Evolutionary conservation across 805 yeast genomes (phyloP), one percentile per base, ranked within the genome.

Genomic region (Saccharomycodes ludwigii): DNA sequence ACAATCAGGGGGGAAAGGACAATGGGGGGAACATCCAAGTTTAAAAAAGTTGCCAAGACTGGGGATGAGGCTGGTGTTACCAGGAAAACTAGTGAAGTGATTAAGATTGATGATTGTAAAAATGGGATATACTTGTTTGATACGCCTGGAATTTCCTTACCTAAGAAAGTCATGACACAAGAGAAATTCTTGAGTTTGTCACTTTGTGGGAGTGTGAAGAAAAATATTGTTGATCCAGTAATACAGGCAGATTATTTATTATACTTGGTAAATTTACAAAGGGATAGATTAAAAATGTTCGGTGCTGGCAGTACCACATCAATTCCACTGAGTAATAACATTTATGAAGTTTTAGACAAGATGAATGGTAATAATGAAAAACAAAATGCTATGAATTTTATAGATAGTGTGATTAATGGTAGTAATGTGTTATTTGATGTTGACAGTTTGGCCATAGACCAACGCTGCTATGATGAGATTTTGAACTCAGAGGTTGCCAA

Each of bases 51-150:
- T 1, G 95, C 95, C 0, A 58, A 58, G 32, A 83, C 94, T 0
- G 95, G 95, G 1, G 77, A 79, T 8, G 74, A 71, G 40, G 95
- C 97, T 1, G 98, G 98, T 13, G 83, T 88, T 5, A 91, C 98
- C 0, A 59, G 83, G 33, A 66, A 68, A 18, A 74, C 94, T 0
- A 75, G 88, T 32, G 88, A 80, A 39, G 63, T 77, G 33, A 81
- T 91, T 22, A 59, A 76, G 33, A 63, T 91, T 10, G 57, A 66
- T 26, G 54, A 59, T 8, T 43, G 49, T 26, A 63, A 63, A 18
- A 86, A 91, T 0, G 73, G 71, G 21, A 66, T 88, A 3, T 65
- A 73, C 36, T 60, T 86, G 6, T 73, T 80, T 43, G 98, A 91
- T 50, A 81, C 96, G 0, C 98, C 98, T 0, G 98, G 98, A 1